Evolutionary conservation across 352 stramenopile species (phyloP).

Genomic region (Pythium biforme): DNA sequence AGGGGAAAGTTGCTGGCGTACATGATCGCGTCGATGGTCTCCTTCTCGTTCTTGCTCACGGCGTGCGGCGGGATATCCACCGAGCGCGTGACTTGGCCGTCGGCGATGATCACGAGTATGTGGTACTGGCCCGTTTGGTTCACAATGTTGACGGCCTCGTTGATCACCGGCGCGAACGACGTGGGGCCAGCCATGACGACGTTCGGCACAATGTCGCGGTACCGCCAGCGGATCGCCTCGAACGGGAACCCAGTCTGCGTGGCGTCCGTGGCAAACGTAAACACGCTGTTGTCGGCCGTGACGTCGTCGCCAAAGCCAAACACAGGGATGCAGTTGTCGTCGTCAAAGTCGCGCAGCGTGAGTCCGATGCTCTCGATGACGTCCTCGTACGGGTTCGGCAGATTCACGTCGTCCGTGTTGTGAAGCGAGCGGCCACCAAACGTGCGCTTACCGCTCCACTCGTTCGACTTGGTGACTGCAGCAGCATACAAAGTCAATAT

Average conservation of each 20-base stretch:
- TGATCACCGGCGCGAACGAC: constrained; percentile 84
- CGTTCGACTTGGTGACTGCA: constrained; percentile 87
- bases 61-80: constrained; percentile 75
- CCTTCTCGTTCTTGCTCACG: constrained; percentile 84
- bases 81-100: constrained; percentile 87
- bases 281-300: constrained; percentile 77
- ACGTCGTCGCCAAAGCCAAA: constrained; percentile 85
- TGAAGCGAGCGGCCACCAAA: constrained; percentile 74
- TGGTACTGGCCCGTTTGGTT: constrained; percentile 78
- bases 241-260: constrained; percentile 50
- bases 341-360: constrained; percentile 78
- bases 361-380: constrained; percentile 81
- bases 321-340: constrained; percentile 83
- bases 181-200: constrained; percentile 84
- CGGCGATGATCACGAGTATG: constrained; percentile 87
- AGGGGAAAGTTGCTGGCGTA: constrained; percentile 81
- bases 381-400: constrained; percentile 77
- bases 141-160: constrained; percentile 77
- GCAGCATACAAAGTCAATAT: not conserved
- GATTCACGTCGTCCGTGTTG: constrained; percentile 47
- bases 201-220: constrained; percentile 66
- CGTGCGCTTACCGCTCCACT: constrained; percentile 86
- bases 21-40: constrained; percentile 85
- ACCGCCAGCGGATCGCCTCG: constrained; percentile 62
- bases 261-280: constrained; percentile 55